Conservation (phyloP, 441 rosid species). For the Flueggea neowawraea region DNA sequence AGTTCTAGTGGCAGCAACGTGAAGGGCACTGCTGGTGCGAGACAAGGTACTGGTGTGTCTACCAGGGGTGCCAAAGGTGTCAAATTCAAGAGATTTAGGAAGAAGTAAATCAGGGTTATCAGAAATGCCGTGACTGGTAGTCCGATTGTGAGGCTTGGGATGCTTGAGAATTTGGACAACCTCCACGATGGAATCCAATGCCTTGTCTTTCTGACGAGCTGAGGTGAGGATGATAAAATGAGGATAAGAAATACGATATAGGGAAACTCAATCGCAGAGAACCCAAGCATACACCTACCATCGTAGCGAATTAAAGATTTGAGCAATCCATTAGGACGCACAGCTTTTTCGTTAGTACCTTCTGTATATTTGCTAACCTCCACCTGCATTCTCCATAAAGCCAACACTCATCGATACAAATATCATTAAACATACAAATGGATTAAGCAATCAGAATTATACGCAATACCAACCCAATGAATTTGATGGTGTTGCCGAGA, state of each 20-base stretch:
- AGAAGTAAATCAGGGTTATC: conserved; percentile 34
- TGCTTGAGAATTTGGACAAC: conserved; percentile 73
- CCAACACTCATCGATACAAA: neutral
- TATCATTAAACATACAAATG: too few species aligned
- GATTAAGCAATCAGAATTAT: too few species aligned
- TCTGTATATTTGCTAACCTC: conserved; percentile 97
- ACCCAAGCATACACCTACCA: conserved; percentile 35
- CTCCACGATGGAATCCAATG: conserved; percentile 76
- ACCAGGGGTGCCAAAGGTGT: conserved; percentile 29
- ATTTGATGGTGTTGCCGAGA: conserved; percentile 74
- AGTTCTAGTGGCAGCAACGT: conserved; percentile 37
- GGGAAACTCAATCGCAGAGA: neutral
- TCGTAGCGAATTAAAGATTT: conserved; percentile 89
- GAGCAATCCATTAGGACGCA: conserved; percentile 92
- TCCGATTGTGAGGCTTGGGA: conserved; percentile 47
- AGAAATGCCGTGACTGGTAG: conserved; percentile 27
- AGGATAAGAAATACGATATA: neutral
- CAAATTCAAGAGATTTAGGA: conserved; percentile 32
- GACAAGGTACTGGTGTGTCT: conserved; percentile 23
- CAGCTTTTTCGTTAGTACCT: conserved; percentile 64
- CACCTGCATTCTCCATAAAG: conserved; percentile 84
- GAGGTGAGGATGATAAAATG: neutral
- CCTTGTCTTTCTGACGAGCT: conserved; percentile 86
- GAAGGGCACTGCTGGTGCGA: conserved; percentile 14
- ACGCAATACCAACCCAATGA: conserved; percentile 60